Evolutionary conservation across 2,329 filamentous ascomycete species (phyloP).

Genomic region (Alternaria sp.): DNA sequence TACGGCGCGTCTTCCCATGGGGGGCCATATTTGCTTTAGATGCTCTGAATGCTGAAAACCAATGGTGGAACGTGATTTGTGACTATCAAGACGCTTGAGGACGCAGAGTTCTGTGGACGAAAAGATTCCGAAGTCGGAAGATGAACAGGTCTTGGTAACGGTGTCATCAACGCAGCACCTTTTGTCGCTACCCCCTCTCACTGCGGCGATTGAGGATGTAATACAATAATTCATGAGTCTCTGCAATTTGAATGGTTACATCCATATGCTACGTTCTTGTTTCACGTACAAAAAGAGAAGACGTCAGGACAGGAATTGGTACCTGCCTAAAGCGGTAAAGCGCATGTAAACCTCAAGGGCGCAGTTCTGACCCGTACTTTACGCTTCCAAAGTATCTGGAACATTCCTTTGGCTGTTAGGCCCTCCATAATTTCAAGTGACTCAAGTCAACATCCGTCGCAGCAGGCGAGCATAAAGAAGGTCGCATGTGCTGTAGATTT

Average conservation of each 20-base stretch:
- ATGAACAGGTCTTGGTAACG: background rate
- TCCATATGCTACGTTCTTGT: background rate
- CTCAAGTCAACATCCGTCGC: background rate
- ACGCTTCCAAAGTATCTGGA: background rate
- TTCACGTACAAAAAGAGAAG: background rate
- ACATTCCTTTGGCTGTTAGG: background rate
- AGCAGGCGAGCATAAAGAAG: background rate
- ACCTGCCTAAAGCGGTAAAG: conserved; percentile 8
- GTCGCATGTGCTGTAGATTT: background rate
- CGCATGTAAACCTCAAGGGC: conserved; percentile 2
- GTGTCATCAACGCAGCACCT: background rate
- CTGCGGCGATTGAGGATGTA: rapidly evolving
- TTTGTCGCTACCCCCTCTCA: background rate
- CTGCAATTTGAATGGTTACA: background rate
- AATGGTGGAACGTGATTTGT: rapidly evolving
- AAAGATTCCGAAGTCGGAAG: background rate
- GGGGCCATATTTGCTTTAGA: too few relatives aligned
- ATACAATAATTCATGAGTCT: too few relatives aligned
- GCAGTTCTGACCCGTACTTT: background rate
- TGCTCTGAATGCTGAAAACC: too few relatives aligned
- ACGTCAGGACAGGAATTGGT: background rate
- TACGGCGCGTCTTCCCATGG: too few relatives aligned
- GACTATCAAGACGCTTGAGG: too few relatives aligned
- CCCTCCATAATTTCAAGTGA: background rate
- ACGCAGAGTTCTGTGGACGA: too few relatives aligned